Percentiles rank a stretch among this genome's conserved stretches.
Conservation (phyloP, 805 yeast species). For the Ogataea allantospora region DNA sequence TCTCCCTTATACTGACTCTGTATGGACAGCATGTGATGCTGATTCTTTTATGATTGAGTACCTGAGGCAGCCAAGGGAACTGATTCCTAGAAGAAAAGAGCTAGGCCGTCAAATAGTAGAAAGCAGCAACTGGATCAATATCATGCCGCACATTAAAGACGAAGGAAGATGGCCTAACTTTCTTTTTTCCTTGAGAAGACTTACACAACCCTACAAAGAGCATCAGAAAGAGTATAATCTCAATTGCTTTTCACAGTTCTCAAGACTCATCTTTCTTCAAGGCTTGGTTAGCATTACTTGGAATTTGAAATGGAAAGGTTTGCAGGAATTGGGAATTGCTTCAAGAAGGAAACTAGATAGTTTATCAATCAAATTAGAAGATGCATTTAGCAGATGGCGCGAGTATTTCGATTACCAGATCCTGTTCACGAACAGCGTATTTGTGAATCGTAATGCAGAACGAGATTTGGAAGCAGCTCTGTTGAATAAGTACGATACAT, state of each 20-base stretch:
- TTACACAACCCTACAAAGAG: slow-evolving; percentile 33
- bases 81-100: slow-evolving; percentile 17
- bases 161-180: slow-evolving; percentile 38
- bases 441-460: slow-evolving; percentile 1
- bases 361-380: slow-evolving; percentile 31
- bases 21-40: slow-evolving; percentile 39
- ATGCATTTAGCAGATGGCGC: slow-evolving; percentile 37
- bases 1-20: slow-evolving; percentile 44
- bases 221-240: slow-evolving; percentile 34
- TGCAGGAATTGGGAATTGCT: slow-evolving; percentile 36
- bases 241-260: slow-evolving; percentile 38
- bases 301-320: slow-evolving; percentile 17
- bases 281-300: slow-evolving; percentile 28
- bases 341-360: slow-evolving; percentile 32
- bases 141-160: slow-evolving; percentile 28
- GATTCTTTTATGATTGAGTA: slow-evolving; percentile 26
- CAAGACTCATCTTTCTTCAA: slow-evolving; percentile 38
- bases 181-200: slow-evolving; percentile 34
- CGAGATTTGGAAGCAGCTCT: slow-evolving; percentile 4
- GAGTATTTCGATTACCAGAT: slow-evolving; percentile 38
- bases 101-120: slow-evolving; percentile 4
- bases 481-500: slow-evolving; percentile 34
- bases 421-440: slow-evolving; percentile 6
- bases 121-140: slow-evolving; percentile 8
- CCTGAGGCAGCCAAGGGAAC: slow-evolving; percentile 28